Evolutionary conservation across 176 grass and related monocot species (phyloP).

Genomic region (Elymus sibiricus): DNA sequence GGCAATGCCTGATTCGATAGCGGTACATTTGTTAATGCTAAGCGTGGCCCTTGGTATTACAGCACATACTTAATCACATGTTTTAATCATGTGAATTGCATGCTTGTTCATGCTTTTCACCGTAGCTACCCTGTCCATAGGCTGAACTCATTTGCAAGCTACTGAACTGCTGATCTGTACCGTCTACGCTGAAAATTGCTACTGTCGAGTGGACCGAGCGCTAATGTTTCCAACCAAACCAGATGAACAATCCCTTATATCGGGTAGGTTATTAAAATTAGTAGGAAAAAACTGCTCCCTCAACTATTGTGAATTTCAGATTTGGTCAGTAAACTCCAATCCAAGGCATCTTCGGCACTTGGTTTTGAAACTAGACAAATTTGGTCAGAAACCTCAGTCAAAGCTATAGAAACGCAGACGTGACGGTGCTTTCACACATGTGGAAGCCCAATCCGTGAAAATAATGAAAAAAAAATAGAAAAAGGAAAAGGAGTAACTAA

Average conservation of each 20-base stretch:
- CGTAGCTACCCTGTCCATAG: not conserved
- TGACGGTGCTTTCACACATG: not conserved
- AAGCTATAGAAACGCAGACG: not conserved
- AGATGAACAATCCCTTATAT: not conserved
- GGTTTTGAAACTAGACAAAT: not conserved
- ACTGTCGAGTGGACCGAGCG: not conserved
- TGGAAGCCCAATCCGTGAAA: too few species aligned
- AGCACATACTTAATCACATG: not conserved
- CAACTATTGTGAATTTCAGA: too few species aligned
- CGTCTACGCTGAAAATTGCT: not conserved
- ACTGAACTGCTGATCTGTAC: not conserved
- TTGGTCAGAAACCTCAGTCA: not conserved
- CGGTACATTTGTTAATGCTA: not conserved
- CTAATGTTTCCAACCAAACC: not conserved
- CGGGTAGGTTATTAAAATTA: too few species aligned
- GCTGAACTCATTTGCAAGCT: not conserved
- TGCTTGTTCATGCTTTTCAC: not conserved
- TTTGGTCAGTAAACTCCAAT: not conserved
- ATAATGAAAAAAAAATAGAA: too few species aligned
- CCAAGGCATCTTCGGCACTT: not conserved
- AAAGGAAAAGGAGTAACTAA: too few species aligned
- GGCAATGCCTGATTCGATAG: not conserved
- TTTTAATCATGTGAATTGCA: constrained; percentile 33
- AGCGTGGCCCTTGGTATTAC: constrained; percentile 21
- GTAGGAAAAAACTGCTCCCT: too few species aligned